These are phyloP conservation scores for Theileria sp. DNA, from an alignment of 169 alveolate species.

Conservation along the genomic window DNA sequence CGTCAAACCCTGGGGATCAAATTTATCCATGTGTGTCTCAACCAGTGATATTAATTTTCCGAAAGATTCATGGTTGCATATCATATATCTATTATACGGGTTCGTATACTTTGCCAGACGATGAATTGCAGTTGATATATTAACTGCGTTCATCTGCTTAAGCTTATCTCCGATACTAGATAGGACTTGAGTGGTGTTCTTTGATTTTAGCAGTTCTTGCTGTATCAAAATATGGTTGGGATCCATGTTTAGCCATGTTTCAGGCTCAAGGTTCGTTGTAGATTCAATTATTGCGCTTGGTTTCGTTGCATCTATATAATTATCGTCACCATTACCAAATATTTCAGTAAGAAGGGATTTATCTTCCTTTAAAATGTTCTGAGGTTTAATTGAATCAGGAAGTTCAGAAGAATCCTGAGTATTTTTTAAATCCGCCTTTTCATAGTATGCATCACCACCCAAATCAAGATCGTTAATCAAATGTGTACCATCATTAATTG, in stretches of 20 bases:
- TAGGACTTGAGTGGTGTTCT: slow-evolving; percentile 42
- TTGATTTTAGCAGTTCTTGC: slow-evolving; percentile 43
- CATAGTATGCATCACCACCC: slow-evolving; percentile 52
- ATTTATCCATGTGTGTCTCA: slow-evolving; percentile 16
- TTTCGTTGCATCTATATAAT: slow-evolving; percentile 54
- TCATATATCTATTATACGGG: slow-evolving; percentile 38
- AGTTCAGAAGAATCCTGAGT: too few species aligned
- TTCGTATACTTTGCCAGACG: slow-evolving; percentile 49
- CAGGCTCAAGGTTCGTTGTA: slow-evolving; percentile 57
- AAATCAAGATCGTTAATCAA: slow-evolving; percentile 43
- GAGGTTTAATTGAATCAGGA: not conserved
- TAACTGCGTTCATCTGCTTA: slow-evolving; percentile 46
- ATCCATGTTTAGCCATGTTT: slow-evolving; percentile 67
- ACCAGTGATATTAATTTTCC: slow-evolving; percentile 17
- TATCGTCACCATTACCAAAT: slow-evolving; percentile 16
- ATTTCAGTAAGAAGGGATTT: slow-evolving; percentile 23
- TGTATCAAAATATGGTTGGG: slow-evolving; percentile 58
- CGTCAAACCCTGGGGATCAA: slow-evolving; percentile 62
- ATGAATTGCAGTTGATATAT: slow-evolving; percentile 60
- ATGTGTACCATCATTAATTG: not conserved
- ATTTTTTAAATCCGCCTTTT: slow-evolving; percentile 12
- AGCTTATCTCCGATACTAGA: slow-evolving; percentile 35
- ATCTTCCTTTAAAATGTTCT: slow-evolving; percentile 16
- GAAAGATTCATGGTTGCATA: slow-evolving; percentile 38
- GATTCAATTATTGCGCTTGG: slow-evolving; percentile 64